Percentiles rank a stretch among this genome's conserved stretches.
Conservation (phyloP, 208 protist genomes). For the Leishmania lainsoni region DNA sequence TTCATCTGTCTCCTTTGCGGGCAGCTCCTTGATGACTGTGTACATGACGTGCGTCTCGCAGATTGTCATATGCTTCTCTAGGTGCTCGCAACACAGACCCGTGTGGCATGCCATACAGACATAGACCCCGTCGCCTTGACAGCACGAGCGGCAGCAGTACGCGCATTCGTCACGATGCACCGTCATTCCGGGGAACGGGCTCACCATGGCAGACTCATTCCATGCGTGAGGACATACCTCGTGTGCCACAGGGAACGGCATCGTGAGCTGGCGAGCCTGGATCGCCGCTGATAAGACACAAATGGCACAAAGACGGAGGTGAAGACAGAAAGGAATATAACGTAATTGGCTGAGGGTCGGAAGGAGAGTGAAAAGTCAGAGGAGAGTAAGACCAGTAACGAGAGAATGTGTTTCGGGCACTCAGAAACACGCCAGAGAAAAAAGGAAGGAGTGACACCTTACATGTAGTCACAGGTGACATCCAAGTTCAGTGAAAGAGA, state of each 20-base stretch:
- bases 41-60: conserved; percentile 69
- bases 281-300: neutral
- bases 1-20: conserved; percentile 40
- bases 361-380: neutral
- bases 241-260: conserved; percentile 40
- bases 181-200: conserved; percentile 33
- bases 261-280: neutral
- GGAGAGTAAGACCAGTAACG: neutral
- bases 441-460: neutral
- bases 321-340: conserved; percentile 15
- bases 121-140: conserved; percentile 61
- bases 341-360: neutral
- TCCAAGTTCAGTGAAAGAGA: neutral
- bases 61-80: conserved; percentile 66
- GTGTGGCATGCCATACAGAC: conserved; percentile 86
- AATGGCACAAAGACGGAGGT: conserved; percentile 24
- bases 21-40: conserved; percentile 72
- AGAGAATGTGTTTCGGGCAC: neutral
- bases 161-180: conserved; percentile 89
- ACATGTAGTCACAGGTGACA: neutral
- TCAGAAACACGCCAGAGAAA: neutral
- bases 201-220: conserved; percentile 61
- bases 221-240: conserved; percentile 76
- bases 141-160: conserved; percentile 83
- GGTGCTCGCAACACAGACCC: conserved; percentile 73